A percentile compares a stretch with the other conserved stretches of the same genome.
Conservation (phyloP, 345 rosid genomes). For the Eucalyptus cloeziana region DNA sequence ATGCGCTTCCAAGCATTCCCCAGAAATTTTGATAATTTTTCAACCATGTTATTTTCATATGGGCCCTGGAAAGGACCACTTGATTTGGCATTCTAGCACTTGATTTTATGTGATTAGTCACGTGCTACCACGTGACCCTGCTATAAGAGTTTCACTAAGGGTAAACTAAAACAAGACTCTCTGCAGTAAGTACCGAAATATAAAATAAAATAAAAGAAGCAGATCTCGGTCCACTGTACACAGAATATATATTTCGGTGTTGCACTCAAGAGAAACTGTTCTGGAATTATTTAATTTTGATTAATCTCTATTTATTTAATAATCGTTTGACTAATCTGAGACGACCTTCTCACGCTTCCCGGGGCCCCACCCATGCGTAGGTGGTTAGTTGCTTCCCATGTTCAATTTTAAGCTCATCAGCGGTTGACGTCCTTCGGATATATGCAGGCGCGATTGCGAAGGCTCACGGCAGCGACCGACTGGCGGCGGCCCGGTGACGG, state of each 20-base stretch:
- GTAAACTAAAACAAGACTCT: not conserved
- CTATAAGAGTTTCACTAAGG: not conserved
- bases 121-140: not conserved
- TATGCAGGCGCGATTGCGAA: too few species aligned
- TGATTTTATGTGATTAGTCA: not conserved
- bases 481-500: too few species aligned
- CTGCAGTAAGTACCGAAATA: not conserved
- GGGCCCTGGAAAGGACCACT: not conserved
- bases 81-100: not conserved
- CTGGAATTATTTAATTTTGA: not conserved
- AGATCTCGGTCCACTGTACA: not conserved
- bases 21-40: not conserved
- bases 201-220: not conserved
- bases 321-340: not conserved
- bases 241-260: not conserved
- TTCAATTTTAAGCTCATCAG: too few species aligned
- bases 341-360: not conserved
- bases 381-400: not conserved
- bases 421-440: too few species aligned
- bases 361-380: not conserved
- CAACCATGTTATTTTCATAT: not conserved
- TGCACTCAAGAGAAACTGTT: not conserved
- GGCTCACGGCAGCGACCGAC: too few species aligned
- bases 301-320: not conserved
- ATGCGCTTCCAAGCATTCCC: rapidly evolving